Conservation (phyloP, 345 rosid species). For the Arabidopsis suecica region DNA sequence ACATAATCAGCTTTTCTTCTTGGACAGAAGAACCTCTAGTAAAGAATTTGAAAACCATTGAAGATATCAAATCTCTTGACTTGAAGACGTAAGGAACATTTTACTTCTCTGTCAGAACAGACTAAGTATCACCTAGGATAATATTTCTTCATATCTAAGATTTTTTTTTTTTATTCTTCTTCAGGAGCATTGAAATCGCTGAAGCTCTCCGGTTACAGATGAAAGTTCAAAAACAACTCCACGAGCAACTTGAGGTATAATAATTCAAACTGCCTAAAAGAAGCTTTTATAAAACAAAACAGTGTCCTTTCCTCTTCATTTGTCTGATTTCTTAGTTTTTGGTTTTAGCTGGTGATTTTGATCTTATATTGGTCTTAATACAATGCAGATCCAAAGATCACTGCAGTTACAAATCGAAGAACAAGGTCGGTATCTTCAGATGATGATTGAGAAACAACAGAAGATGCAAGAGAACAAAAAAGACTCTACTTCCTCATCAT, state of each 20-base stretch:
- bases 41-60: slow-evolving; percentile 58
- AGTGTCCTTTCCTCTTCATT: slow-evolving; percentile 2
- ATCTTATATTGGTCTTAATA: slow-evolving; percentile 4
- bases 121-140: not conserved
- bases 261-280: slow-evolving; percentile 2
- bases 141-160: not conserved
- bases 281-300: slow-evolving; percentile 10
- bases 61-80: slow-evolving; percentile 72
- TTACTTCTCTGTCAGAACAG: not conserved
- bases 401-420: slow-evolving; percentile 42
- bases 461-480: slow-evolving; percentile 43
- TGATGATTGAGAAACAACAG: slow-evolving; percentile 77
- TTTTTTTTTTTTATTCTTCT: not conserved
- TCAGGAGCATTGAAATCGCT: slow-evolving; percentile 50
- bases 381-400: slow-evolving; percentile 41
- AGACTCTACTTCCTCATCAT: slow-evolving; percentile 48
- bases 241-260: slow-evolving; percentile 94
- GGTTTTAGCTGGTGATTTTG: slow-evolving; percentile 3
- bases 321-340: not conserved
- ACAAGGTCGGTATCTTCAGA: slow-evolving; percentile 47
- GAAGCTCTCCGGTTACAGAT: slow-evolving; percentile 90
- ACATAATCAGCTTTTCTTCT: slow-evolving; percentile 25
- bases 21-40: slow-evolving; percentile 59
- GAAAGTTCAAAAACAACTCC: slow-evolving; percentile 94
- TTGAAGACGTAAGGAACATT: slow-evolving; percentile 66